These are phyloP conservation scores for Ophiobolus disseminans DNA, from an alignment of 2,329 filamentous ascomycete genomes.

Conservation along the genomic window DNA sequence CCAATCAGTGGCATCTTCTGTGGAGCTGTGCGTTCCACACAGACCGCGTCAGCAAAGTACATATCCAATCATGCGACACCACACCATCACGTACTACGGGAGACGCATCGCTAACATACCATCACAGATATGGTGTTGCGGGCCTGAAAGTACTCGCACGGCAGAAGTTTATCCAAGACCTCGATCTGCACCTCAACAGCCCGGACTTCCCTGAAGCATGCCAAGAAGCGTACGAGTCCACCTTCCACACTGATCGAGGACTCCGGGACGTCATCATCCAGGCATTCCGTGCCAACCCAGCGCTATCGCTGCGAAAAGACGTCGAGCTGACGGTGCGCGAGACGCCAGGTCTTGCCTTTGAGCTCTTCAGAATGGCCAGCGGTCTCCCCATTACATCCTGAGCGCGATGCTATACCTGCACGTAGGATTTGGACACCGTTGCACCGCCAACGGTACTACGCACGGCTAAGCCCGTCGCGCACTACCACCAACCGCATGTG, in stretches of 20 bases:
- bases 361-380: conserved; percentile 57
- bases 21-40: conserved; percentile 17
- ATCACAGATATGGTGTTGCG: conserved; percentile 54
- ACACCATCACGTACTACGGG: conserved; percentile 8
- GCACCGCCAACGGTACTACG: no score
- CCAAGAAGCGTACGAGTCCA: conserved; percentile 58
- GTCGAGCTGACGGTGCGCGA: conserved; percentile 54
- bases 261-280: conserved; percentile 57
- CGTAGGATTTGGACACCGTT: no score
- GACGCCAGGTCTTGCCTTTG: conserved; percentile 56
- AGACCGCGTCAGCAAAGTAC: conserved; percentile 28
- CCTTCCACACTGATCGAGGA: conserved; percentile 58
- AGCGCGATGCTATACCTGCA: conserved; percentile 1
- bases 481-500: background rate
- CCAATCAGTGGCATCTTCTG: conserved; percentile 25
- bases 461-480: background rate
- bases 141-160: conserved; percentile 55
- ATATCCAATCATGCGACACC: conserved; percentile 11
- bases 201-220: conserved; percentile 57
- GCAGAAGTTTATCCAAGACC: conserved; percentile 55
- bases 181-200: conserved; percentile 53
- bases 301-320: conserved; percentile 54
- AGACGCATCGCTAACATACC: conserved; percentile 29
- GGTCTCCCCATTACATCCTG: conserved; percentile 52
- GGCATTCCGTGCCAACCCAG: conserved; percentile 55